Percentiles rank a stretch among this genome's conserved stretches.
phyloP scores from a whole-genome alignment of 164 flowering plant species.

The Buxus sempervirens region DNA sequence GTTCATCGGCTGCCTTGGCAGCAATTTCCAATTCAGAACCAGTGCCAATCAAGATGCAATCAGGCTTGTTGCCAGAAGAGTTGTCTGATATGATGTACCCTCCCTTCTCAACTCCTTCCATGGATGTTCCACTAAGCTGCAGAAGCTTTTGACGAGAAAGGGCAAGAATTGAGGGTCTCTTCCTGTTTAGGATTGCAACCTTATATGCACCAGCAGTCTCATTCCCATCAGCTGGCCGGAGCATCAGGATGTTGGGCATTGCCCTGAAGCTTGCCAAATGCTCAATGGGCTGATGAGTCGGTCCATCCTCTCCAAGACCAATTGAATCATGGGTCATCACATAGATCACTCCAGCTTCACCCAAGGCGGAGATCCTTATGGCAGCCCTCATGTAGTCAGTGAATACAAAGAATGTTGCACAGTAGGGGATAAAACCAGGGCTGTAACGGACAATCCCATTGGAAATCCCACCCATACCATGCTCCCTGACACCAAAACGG shows the following conservation, averaged over 20 bases:
- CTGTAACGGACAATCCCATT: constrained; percentile 89
- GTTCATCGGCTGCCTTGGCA: constrained; percentile 76
- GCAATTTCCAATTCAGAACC: constrained; percentile 95
- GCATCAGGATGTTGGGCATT: constrained; percentile 94
- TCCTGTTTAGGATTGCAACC: constrained; percentile 71
- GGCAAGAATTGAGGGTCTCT: constrained; percentile 91
- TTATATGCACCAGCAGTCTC: constrained; percentile 97
- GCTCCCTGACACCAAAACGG: constrained; percentile 94
- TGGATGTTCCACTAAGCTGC: constrained; percentile 77
- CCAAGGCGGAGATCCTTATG: constrained; percentile 84
- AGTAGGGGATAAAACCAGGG: constrained; percentile 90
- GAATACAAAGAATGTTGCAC: constrained; percentile 98
- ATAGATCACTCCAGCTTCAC: constrained; percentile 81
- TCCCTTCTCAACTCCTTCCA: constrained; percentile 89
- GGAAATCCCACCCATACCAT: constrained; percentile 94
- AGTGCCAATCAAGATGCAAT: constrained; percentile 84
- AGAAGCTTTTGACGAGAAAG: constrained; percentile 93
- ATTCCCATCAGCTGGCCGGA: constrained; percentile 96
- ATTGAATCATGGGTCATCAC: constrained; percentile 97
- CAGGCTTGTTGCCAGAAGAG: constrained; percentile 80
- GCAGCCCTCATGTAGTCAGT: constrained; percentile 99
- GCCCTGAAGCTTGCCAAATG: constrained; percentile 99
- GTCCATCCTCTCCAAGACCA: constrained; percentile 99
- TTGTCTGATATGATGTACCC: constrained; percentile 85
- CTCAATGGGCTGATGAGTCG: constrained; percentile 98